Percentiles rank a stretch among this genome's conserved stretches.
Evolutionary conservation across 164 flowering plant species (phyloP).

Genomic region (Vitis labrusca): DNA sequence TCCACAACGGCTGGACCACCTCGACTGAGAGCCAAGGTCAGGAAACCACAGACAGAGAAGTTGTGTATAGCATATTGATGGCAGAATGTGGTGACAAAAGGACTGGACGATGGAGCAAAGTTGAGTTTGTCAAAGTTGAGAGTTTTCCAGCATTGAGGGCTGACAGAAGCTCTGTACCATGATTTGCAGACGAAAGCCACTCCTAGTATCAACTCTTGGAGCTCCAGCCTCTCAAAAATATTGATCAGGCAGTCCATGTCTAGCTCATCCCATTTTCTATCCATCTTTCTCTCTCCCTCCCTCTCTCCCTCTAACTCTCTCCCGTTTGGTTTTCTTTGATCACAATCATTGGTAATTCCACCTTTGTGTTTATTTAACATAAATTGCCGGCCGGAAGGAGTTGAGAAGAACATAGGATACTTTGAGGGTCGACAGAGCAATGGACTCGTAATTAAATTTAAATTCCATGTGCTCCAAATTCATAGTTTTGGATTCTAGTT

Average conservation of each 20-base stretch:
- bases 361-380: too few species aligned
- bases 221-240: neutral
- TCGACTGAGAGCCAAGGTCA: neutral
- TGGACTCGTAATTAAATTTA: too few species aligned
- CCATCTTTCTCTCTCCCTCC: neutral
- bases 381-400: too few species aligned
- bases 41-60: neutral
- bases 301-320: neutral
- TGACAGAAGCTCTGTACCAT: neutral
- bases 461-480: too few species aligned
- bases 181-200: conserved; percentile 1
- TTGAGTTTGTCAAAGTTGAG: neutral
- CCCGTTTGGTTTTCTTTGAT: too few species aligned
- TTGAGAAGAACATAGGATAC: too few species aligned
- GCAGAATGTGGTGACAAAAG: neutral
- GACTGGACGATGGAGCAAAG: neutral
- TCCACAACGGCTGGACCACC: neutral
- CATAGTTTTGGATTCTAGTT: too few species aligned
- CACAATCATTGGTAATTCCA: too few species aligned
- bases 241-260: neutral
- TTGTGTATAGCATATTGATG: too few species aligned
- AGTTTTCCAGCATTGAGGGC: neutral
- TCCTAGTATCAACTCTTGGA: neutral
- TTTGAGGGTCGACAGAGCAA: too few species aligned
- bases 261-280: neutral